phyloP scores from a whole-genome alignment of 768 basidiomycete genomes.

The Mycena venus region DNA sequence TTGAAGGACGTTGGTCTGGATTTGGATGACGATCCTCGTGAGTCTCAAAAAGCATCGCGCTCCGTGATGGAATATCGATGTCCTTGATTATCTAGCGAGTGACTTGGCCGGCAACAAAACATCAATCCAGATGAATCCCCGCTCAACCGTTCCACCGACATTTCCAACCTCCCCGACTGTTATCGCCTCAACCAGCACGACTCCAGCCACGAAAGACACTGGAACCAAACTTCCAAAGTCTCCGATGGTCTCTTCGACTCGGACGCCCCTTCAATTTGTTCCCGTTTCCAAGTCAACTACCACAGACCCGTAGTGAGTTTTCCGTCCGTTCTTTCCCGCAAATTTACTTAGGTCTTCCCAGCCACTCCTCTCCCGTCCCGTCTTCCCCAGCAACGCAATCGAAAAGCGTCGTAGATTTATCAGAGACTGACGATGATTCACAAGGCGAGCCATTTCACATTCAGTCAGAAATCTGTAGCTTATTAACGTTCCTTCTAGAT shows the following conservation, averaged over 20 bases:
- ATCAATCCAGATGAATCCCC: not conserved
- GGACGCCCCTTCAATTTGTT: slow-evolving; percentile 41
- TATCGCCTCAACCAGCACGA: not conserved
- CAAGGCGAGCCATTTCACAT: slow-evolving; percentile 43
- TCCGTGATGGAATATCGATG: not conserved
- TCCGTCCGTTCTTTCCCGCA: not conserved
- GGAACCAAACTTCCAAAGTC: slow-evolving; percentile 7
- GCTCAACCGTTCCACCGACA: slow-evolving; percentile 10
- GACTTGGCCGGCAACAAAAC: not conserved
- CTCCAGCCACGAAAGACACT: slow-evolving; percentile 10
- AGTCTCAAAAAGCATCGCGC: not conserved
- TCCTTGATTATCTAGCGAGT: not conserved
- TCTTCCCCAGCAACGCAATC: not conserved
- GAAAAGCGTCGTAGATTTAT: slow-evolving; percentile 21
- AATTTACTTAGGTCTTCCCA: not conserved
- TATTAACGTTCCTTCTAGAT: slow-evolving; percentile 16
- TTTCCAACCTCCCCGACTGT: slow-evolving; percentile 34
- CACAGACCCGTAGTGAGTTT: not conserved
- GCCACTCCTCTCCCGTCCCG: not conserved
- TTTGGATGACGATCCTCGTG: slow-evolving; percentile 17
- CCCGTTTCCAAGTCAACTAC: not conserved
- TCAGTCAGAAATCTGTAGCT: not conserved
- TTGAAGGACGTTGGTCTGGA: slow-evolving; percentile 19
- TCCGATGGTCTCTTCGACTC: slow-evolving; percentile 19
- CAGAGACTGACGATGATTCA: slow-evolving; percentile 52